Base-by-base conservation (phyloP, 2,329 filamentous ascomycete genomes). In the Fusarium sp. region DNA sequence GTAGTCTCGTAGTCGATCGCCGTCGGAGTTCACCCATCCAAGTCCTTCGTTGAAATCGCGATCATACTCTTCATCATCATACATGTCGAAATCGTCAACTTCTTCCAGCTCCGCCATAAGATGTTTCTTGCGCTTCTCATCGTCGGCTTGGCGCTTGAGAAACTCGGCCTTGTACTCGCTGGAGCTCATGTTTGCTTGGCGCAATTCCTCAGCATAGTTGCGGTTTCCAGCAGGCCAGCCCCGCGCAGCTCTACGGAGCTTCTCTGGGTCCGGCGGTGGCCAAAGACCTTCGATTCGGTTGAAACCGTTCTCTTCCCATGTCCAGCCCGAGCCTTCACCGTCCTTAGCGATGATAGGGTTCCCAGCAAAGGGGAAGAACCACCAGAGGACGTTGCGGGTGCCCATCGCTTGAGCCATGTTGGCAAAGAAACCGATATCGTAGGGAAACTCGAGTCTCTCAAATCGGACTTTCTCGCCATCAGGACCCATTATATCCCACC, bases 331-430 rank as follows among this genome's bases (percentile, higher is more conserved):
- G 6, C 82, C 85, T 24, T 56, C 71, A 13, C 80, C 79, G 46
- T 81, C 65, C 54, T 78, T 76, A 16, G 80, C 78, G 29, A 87
- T 74, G 9, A 53, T 70, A 2, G 86, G 88, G 20, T 79, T 82
- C 34, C 84, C 83, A 3, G 89, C 85, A 42, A 94, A 84, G 0
- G 93, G 93, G 71, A 88, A 87, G 60, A 93, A 81, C 93, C 93
- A 96, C 9, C 85, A 77, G 0, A 94, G 69, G 0, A 87, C 74
- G 75, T 93, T 94, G 10, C 77, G 70, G 1, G 88, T 90, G 6
- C 92, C 92, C 91, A 96, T 94, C 18, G 90, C 91, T 76, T 93
- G 90, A 18, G 86, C 85, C 76, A 95, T 84, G 78, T 97, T 97
- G 37, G 82, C 78, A 81, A 88, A 94, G 73, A 96, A 83, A 52